A percentile compares a stretch with the other conserved stretches of the same genome.
These are phyloP conservation scores for Fagopyrum homotropicum DNA, from an alignment of 148 eudicot genomes.

Conservation along the genomic window DNA sequence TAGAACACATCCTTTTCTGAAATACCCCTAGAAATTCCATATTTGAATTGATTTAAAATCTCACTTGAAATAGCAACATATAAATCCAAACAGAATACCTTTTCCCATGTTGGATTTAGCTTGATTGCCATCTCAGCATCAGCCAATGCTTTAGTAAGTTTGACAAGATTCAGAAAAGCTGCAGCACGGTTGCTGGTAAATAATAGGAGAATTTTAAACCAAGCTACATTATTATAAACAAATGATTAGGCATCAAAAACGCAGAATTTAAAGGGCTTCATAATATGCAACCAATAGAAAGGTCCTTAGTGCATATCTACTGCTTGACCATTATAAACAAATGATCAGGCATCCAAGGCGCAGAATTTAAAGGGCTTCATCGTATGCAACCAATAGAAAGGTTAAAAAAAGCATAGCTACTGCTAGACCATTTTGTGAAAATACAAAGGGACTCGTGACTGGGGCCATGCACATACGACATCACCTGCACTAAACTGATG, in stretches of 20 bases:
- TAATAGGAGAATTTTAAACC: constrained; percentile 14
- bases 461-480: too few relatives aligned
- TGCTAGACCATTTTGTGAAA: too few relatives aligned
- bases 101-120: constrained; percentile 86
- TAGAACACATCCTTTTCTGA: constrained; percentile 90
- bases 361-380: too few relatives aligned
- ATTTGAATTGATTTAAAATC: constrained; percentile 1
- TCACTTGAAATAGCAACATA: background rate
- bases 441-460: too few relatives aligned
- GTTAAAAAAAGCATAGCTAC: too few relatives aligned
- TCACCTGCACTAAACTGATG: too few relatives aligned
- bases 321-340: background rate
- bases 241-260: background rate
- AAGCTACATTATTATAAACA: constrained; percentile 12
- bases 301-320: background rate
- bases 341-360: too few relatives aligned
- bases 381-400: too few relatives aligned
- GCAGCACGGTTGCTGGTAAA: constrained; percentile 92
- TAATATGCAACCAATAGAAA: background rate
- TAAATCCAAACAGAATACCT: constrained; percentile 38
- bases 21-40: constrained; percentile 63
- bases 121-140: constrained; percentile 91
- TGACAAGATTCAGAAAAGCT: constrained; percentile 81
- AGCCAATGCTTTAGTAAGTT: constrained; percentile 86
- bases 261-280: background rate